Conservation (phyloP, 192 early-diverging fungal genomes). For the Coemansia sp. region DNA sequence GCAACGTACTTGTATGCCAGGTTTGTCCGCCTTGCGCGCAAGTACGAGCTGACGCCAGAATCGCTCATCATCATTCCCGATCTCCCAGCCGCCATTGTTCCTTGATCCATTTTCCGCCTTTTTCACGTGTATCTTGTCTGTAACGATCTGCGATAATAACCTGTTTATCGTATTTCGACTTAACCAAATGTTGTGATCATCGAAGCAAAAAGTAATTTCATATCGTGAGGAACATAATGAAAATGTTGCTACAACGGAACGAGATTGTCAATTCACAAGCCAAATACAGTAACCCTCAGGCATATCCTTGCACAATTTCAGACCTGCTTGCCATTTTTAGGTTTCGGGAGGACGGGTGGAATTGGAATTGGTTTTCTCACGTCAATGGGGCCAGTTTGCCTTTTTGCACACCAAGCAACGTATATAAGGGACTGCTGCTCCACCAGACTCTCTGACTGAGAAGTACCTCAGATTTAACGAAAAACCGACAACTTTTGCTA, state of each 20-base stretch:
- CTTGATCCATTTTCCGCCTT: background rate
- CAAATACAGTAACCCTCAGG: too few relatives aligned
- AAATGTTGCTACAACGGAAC: too few relatives aligned
- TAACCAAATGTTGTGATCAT: background rate
- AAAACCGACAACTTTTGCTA: too few relatives aligned
- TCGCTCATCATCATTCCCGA: constrained; percentile 73
- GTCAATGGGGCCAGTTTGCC: background rate
- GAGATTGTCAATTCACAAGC: background rate
- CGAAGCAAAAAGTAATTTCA: background rate
- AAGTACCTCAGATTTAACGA: too few relatives aligned
- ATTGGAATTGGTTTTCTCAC: background rate
- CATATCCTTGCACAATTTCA: too few relatives aligned
- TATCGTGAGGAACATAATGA: too few relatives aligned
- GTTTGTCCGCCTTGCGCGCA: constrained; percentile 67
- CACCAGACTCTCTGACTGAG: too few relatives aligned
- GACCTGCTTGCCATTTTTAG: too few relatives aligned
- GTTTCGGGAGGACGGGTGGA: background rate
- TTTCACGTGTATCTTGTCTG: too few relatives aligned
- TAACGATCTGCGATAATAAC: too few relatives aligned
- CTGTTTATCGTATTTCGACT: background rate
- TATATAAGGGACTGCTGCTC: too few relatives aligned
- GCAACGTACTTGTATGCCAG: constrained; percentile 71
- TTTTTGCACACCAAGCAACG: too few relatives aligned
- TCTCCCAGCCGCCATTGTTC: constrained; percentile 28
- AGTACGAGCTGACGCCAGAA: constrained; percentile 65